Percentiles rank a stretch among this genome's conserved stretches.
Conservation (phyloP, 2,329 filamentous ascomycete genomes). For the Aureobasidium sp. region DNA sequence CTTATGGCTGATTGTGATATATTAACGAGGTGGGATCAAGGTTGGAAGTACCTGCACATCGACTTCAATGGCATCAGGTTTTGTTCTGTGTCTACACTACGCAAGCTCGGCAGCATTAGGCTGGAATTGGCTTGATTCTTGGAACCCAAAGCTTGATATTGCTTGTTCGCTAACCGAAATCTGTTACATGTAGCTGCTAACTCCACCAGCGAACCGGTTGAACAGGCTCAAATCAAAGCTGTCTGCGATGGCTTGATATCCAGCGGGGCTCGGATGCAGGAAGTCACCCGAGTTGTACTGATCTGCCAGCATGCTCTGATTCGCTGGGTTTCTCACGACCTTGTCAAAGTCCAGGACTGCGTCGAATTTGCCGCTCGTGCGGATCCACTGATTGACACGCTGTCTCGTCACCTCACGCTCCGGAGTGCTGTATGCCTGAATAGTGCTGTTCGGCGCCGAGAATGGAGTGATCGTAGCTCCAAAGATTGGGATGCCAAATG, state of each 20-base stretch:
- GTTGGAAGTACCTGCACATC: not conserved
- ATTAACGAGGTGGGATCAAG: not conserved
- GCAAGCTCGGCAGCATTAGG: not conserved
- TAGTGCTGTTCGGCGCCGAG: slow-evolving; percentile 29
- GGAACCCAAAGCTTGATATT: not conserved
- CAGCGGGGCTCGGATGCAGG: slow-evolving; percentile 51
- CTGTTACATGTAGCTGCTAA: slow-evolving; percentile 15
- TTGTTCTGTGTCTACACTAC: too few relatives aligned
- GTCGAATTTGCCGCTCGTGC: slow-evolving; percentile 48
- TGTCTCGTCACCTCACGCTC: slow-evolving; percentile 48
- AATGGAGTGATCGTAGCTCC: slow-evolving; percentile 61
- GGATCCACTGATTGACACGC: slow-evolving; percentile 53
- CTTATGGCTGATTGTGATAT: not conserved
- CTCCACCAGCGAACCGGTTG: slow-evolving; percentile 20
- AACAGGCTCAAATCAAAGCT: slow-evolving; percentile 50
- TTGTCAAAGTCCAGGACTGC: slow-evolving; percentile 54
- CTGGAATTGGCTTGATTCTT: not conserved
- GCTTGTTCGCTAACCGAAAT: not conserved
- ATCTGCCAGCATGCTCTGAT: slow-evolving; percentile 40
- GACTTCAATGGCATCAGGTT: not conserved
- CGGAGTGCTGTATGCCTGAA: slow-evolving; percentile 47
- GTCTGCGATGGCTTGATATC: slow-evolving; percentile 52
- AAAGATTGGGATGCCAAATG: slow-evolving; percentile 48
- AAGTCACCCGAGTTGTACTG: slow-evolving; percentile 55
- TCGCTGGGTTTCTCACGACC: slow-evolving; percentile 43